Base-by-base conservation (phyloP, 176 grass and related monocot species). In the Eleusine coracana region DNA sequence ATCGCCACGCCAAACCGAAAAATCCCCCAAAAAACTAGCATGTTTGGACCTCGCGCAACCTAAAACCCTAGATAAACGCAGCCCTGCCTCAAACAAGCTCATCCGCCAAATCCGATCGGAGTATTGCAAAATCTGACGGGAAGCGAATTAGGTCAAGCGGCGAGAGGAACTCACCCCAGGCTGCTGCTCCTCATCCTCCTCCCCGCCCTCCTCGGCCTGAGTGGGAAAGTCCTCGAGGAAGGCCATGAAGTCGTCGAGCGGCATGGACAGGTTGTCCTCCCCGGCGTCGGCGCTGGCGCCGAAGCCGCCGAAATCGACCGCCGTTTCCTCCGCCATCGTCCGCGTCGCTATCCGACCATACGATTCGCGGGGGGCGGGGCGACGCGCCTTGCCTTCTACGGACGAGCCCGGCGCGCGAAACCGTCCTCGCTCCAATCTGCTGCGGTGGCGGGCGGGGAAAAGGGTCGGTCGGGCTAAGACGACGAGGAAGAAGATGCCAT, bases 181-280 rank as follows among this genome's bases (percentile, higher is more conserved):
- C 73, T 62, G 79, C 52, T 64, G 41, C 18, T 23, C 1, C 46
- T 25, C 34, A 3, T 27, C 64, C 64, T 55, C 74, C 74, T 78
- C 77, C 44, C 63, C 77, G 46, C 13, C 46, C 29, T 75, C 70
- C 54, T 69, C 72, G 0, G 60, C 27, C 7, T 29, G 28, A 46
- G 71, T 7, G n/a, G 87, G 80, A 3, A 84, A 82, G 36, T 68
- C 49, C 4, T 91, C 89, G 83, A 94, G 83, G 71, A 91, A 89
- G 71, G 92, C 89, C 23, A 88, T 70, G 58, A 94, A 86, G 66
- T 89, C 89, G 14, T 46, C 72, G 59, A 91, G 66, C 68, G 86
- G 58, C 83, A 94, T 94, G 60, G 86, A 91, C 56, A 94, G 80
- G 86, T 94, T 91, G 80, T 94, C 92, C 71, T 91, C 82, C 73